Base-by-base conservation (phyloP, 2,329 filamentous ascomycete species). In the Penicillium glabrum region DNA sequence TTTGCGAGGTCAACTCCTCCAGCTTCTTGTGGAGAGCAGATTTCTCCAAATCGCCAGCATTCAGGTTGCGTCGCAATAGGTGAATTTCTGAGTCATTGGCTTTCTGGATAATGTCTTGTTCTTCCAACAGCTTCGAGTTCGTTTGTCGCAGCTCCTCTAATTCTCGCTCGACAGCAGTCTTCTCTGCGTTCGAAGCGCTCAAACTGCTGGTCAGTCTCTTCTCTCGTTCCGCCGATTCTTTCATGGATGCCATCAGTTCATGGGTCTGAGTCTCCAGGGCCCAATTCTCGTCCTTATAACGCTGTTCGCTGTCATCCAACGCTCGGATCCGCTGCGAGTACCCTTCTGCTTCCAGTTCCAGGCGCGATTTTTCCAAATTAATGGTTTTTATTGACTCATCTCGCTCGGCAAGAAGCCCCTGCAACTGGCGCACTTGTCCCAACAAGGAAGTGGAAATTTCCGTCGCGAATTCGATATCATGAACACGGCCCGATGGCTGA, bases 211-310 rank as follows among this genome's bases (percentile, higher is more conserved):
- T 86, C 41, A 97, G 82, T 71, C 90, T 90, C 73, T 91, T 90
- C 74, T 97, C 92, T 59, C 89, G 89, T 69, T 95, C 92, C 14
- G 87, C 80, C 1, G 89, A 84, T 46, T 96, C 91, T 70, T 88
- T 91, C 61, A 89, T 84, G 16, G 85, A 82, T 8, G 88, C 83
- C 51, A 89, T 83, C 43, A 93, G 80, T 61, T 98, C 93, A 67
- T 96, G 95, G 23, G 96, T 83, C 67, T 92, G 90, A 0, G 93
- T 96, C 75, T 99, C 95, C 37, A 99, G 83, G 61, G 90, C 93
- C 95, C 95, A 99, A 72, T 98, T 99, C 75, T 98, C 95, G 69
- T 99, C 95, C 77, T 97, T 98, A 79, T 96, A 96, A 51, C 91
- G 88, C 68, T 96, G 89, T 73, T 99, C 95, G 71, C 90, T 96